Base-by-base conservation (phyloP, 1,139 yeast genomes). In the Blastobotrys indianensis region DNA sequence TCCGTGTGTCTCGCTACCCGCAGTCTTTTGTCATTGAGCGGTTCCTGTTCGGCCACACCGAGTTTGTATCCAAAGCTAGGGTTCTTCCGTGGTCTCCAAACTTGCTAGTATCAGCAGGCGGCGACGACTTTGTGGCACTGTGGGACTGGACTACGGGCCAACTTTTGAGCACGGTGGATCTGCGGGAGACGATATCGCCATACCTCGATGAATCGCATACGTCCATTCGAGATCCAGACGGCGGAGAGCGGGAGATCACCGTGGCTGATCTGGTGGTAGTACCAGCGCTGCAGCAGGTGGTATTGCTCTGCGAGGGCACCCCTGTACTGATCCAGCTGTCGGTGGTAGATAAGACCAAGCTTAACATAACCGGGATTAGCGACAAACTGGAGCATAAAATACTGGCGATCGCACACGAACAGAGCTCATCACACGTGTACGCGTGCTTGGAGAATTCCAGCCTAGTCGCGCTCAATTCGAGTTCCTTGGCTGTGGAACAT, bases 21-120 rank as follows among this genome's bases (percentile, higher is more conserved):
- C 75, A 83, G 52, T 72, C 92, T 3, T 85, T 71, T 58, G 79
- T 88, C 17, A 80, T 92, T 40, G 85, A 86, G 54, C 77, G 80
- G 56, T 88, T 87, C 80, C 70, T 90, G 48, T 87, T 87, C 63
- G 97, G 95, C 2, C 97, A 92, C 63, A 72, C 72, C 39, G 86
- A 88, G 63, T 94, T 86, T 59, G 81, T 90, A 11, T 80, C 95
- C 3, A 69, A 76, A 4, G 64, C 87, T 53, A 66, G 70, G 42
- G 65, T 80, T 29, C 82, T 85, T 31, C 57, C 63, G 11, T 76
- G 78, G 74, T 64, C 73, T 34, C 63, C 71, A 5, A 58, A 67
- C 8, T 58, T 72, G 15, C 70, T 92, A 48, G 66, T 88, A 17
- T 82, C 92, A 59, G 97, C 84, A 2, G 97, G 98, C 32, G 99